Evolutionary conservation across 2,329 filamentous ascomycete genomes (phyloP).

Genomic region (Colletotrichum tofieldiae): DNA sequence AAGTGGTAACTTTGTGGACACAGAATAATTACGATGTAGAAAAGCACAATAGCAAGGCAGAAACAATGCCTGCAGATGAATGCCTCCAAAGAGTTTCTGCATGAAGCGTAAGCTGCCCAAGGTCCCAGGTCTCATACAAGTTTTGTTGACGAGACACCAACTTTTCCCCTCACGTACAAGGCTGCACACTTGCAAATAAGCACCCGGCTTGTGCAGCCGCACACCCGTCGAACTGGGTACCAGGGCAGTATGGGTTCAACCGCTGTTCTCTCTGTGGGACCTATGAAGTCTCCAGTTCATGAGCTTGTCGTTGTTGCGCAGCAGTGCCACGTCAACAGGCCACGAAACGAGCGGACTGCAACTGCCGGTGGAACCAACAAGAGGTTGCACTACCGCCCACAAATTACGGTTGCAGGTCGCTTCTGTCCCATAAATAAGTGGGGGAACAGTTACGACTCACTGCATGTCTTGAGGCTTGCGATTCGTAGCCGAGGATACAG

Average conservation of each 20-base stretch:
- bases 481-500: no score
- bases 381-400: not conserved
- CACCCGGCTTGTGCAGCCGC: not conserved
- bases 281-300: no score
- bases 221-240: not conserved
- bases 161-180: not conserved
- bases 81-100: not conserved
- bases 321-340: not conserved
- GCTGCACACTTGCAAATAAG: no score
- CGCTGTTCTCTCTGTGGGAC: not conserved
- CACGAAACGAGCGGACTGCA: not conserved
- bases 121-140: not conserved
- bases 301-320: not conserved
- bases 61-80: not conserved
- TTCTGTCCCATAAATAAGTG: not conserved
- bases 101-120: not conserved
- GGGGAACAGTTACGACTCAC: not conserved
- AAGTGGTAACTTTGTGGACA: not conserved
- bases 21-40: not conserved
- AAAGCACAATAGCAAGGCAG: not conserved
- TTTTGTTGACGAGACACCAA: slow-evolving; percentile 1
- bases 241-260: no score
- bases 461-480: no score
- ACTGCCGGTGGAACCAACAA: slow-evolving; percentile 1
- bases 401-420: not conserved